A percentile compares a stretch with the other conserved stretches of the same genome.
phyloP scores from a whole-genome alignment of 2,329 filamentous ascomycete genomes.

The Gyromitra esculenta region DNA sequence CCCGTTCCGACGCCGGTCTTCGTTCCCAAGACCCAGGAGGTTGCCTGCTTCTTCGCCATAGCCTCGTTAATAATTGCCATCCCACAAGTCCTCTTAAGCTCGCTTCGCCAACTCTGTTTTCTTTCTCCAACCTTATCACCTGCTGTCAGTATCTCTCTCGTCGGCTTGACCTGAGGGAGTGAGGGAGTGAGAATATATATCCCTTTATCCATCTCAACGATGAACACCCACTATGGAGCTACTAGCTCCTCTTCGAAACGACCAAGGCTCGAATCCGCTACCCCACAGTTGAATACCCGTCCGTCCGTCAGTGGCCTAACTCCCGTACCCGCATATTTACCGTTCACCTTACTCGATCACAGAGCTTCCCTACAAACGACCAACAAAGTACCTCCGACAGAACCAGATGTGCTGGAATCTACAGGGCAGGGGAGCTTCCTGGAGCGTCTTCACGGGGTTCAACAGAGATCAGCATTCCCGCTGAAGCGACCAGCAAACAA shows the following conservation, averaged over 20 bases:
- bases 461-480: conserved; percentile 11
- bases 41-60: conserved; percentile 1
- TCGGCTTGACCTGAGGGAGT: not conserved
- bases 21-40: conserved; percentile 2
- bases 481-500: conserved; percentile 16
- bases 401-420: conserved; percentile 1
- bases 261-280: conserved; percentile 37
- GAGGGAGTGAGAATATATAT: not conserved
- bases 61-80: not conserved
- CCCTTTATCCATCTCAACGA: conserved; percentile 5
- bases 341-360: conserved; percentile 32
- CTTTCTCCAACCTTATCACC: conserved; percentile 3
- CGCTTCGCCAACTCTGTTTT: not conserved
- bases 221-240: conserved; percentile 47
- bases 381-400: not conserved
- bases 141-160: not conserved
- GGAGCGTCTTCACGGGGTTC: conserved; percentile 31
- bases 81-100: conserved; percentile 11
- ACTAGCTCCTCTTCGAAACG: conserved; percentile 50
- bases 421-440: conserved; percentile 28
- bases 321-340: conserved; percentile 29
- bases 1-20: conserved; percentile 1
- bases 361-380: conserved; percentile 17
- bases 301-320: conserved; percentile 23
- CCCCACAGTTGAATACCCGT: conserved; percentile 15